Conservation (phyloP, 352 stramenopile species). For the Phytophthora fragariae region DNA sequence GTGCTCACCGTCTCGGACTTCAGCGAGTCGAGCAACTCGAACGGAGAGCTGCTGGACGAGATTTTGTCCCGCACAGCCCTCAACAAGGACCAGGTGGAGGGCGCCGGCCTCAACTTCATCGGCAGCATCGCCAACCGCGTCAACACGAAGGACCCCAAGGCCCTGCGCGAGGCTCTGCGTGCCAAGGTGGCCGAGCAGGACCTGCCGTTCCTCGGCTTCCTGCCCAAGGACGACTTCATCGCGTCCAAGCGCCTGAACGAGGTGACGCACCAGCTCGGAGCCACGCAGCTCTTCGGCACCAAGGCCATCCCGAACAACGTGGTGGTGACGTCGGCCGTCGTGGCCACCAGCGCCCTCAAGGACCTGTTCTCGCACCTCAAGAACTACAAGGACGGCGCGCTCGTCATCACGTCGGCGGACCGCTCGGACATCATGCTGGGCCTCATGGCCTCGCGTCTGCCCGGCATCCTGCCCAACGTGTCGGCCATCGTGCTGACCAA, state of each 20-base stretch:
- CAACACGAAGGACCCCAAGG: slow-evolving; percentile 40
- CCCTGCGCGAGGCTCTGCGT: slow-evolving; percentile 45
- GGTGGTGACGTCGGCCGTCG: slow-evolving; percentile 69
- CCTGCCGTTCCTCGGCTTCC: slow-evolving; percentile 69
- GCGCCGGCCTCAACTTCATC: slow-evolving; percentile 68
- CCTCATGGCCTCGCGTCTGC: slow-evolving; percentile 71
- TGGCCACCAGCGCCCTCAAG: slow-evolving; percentile 75
- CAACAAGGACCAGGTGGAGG: slow-evolving; percentile 68
- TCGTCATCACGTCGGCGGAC: slow-evolving; percentile 83
- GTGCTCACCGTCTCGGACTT: slow-evolving; percentile 76
- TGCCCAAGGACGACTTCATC: slow-evolving; percentile 76
- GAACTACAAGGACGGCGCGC: slow-evolving; percentile 76
- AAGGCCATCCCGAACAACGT: slow-evolving; percentile 75
- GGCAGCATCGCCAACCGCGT: slow-evolving; percentile 84
- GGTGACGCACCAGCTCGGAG: slow-evolving; percentile 69
- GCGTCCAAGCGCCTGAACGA: slow-evolving; percentile 82
- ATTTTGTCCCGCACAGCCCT: slow-evolving; percentile 66
- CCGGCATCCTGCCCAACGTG: slow-evolving; percentile 71
- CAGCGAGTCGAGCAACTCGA: slow-evolving; percentile 28
- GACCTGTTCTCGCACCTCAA: slow-evolving; percentile 82
- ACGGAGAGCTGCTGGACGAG: slow-evolving; percentile 51
- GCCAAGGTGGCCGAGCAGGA: slow-evolving; percentile 46
- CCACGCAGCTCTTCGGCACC: slow-evolving; percentile 69
- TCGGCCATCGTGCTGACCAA: slow-evolving; percentile 81
- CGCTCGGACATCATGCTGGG: slow-evolving; percentile 78